phyloP scores from a whole-genome alignment of 441 rosid genomes.

The Kokia cookei region DNA sequence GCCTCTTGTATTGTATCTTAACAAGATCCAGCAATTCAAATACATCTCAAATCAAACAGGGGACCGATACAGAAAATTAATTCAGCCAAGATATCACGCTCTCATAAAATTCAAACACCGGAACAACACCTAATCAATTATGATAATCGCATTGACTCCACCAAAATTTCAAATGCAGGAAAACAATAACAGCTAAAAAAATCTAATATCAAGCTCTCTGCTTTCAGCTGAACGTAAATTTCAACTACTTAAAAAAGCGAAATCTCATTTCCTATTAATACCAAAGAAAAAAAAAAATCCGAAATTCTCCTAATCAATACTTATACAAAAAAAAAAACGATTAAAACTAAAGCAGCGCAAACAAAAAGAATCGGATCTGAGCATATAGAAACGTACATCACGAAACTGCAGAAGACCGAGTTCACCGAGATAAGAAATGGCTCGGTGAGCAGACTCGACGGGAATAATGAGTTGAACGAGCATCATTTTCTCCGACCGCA shows the following conservation, averaged over 20 bases:
- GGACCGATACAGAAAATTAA: background rate
- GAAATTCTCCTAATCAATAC: conserved; percentile 3
- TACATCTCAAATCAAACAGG: background rate
- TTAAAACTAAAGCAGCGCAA: background rate
- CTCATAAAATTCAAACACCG: background rate
- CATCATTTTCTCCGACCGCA: conserved; percentile 96
- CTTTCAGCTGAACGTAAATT: background rate
- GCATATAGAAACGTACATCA: conserved; percentile 51
- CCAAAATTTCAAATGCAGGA: background rate
- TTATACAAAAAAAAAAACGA: background rate
- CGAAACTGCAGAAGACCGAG: conserved; percentile 94
- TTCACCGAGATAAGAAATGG: conserved; percentile 87
- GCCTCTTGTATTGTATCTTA: background rate
- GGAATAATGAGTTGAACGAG: conserved; percentile 96
- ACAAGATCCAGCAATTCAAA: conserved; percentile 3
- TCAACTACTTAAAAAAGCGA: background rate
- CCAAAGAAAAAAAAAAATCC: background rate
- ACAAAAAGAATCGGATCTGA: conserved; percentile 31
- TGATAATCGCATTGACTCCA: background rate
- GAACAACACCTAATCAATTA: background rate
- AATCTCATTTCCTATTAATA: background rate
- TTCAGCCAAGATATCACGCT: background rate
- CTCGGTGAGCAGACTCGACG: conserved; percentile 87
- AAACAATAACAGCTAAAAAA: background rate
- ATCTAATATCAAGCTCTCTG: background rate